phyloP scores from a whole-genome alignment of 176 grass and related monocot species.

The Phoenix roebelenii region DNA sequence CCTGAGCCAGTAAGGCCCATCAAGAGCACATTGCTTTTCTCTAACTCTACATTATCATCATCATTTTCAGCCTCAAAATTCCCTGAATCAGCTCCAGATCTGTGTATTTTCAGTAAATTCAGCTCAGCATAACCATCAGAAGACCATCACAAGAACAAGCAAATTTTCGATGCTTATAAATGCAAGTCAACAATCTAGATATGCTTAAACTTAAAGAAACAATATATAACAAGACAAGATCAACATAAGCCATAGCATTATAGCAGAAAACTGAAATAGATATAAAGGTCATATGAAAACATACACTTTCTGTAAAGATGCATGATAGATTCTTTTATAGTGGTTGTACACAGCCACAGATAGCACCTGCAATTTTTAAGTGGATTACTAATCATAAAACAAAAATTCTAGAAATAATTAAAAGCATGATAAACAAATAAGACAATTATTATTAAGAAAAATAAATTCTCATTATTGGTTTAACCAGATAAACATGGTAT shows the following conservation, averaged over 20 bases:
- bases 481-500: background rate
- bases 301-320: slow-evolving; percentile 72
- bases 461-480: background rate
- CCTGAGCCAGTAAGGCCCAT: slow-evolving; percentile 98
- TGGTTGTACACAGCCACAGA: slow-evolving; percentile 98
- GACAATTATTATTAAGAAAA: no score
- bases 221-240: no score
- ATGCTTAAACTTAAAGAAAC: no score
- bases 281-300: slow-evolving; percentile 6
- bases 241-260: no score
- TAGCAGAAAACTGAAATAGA: no score
- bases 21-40: slow-evolving; percentile 96
- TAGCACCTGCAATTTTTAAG: slow-evolving; percentile 57
- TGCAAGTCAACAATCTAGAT: no score
- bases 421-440: no score
- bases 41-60: slow-evolving; percentile 79
- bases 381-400: background rate
- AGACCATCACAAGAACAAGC: background rate
- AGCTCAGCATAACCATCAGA: slow-evolving; percentile 1
- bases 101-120: slow-evolving; percentile 28
- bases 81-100: slow-evolving; percentile 63
- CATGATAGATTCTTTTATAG: slow-evolving; percentile 94
- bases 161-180: no score
- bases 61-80: slow-evolving; percentile 57
- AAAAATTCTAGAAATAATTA: background rate